Evolutionary conservation across 805 yeast species (phyloP).

Genomic region (Torulaspora microellipsoides): DNA sequence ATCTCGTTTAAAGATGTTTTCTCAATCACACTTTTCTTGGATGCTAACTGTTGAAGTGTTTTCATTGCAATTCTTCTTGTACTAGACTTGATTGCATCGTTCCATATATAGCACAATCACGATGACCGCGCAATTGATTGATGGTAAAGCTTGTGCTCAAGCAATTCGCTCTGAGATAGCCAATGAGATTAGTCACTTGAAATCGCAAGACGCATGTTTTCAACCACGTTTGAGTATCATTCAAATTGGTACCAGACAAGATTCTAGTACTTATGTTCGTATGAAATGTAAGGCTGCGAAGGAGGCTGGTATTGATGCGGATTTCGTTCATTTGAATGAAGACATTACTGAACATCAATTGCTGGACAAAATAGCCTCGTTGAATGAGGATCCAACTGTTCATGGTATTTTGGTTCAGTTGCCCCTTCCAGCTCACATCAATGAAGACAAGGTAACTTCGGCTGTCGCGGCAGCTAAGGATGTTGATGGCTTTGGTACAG

Average conservation of each 20-base stretch:
- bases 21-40: too few relatives aligned
- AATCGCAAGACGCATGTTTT: slow-evolving; percentile 46
- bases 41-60: too few relatives aligned
- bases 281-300: slow-evolving; percentile 88
- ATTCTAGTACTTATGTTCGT: slow-evolving; percentile 84
- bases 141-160: slow-evolving; percentile 57
- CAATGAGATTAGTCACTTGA: slow-evolving; percentile 44
- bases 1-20: too few relatives aligned
- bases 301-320: slow-evolving; percentile 72
- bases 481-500: slow-evolving; percentile 91
- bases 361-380: slow-evolving; percentile 51
- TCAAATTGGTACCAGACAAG: slow-evolving; percentile 89
- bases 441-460: slow-evolving; percentile 75
- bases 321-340: slow-evolving; percentile 59
- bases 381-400: slow-evolving; percentile 71
- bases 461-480: slow-evolving; percentile 81
- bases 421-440: slow-evolving; percentile 77
- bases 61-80: too few relatives aligned
- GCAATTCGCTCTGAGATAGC: slow-evolving; percentile 49
- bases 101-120: neutral
- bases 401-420: slow-evolving; percentile 88
- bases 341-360: slow-evolving; percentile 55
- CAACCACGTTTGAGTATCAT: slow-evolving; percentile 75
- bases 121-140: slow-evolving; percentile 38
- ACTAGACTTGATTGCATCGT: neutral